Base-by-base conservation (phyloP, 2,329 filamentous ascomycete species). In the Neoarthrinium moseri region DNA sequence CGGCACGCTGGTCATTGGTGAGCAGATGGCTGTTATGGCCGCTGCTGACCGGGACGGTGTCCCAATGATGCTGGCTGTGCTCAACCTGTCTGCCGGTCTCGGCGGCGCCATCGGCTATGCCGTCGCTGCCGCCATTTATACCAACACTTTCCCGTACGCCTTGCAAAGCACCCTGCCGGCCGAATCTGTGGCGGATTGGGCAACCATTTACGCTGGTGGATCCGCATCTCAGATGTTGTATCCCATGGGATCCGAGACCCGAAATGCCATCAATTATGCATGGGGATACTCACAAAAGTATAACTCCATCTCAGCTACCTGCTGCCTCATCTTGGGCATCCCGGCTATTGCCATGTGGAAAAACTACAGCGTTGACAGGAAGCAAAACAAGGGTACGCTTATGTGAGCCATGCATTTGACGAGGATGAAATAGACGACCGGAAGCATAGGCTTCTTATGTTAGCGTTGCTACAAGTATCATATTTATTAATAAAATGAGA, bases 121-220 rank as follows among this genome's bases (percentile, higher is more conserved):
- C n/a, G 72, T 85, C 42, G 75, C 80, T 3, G 76, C 73, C 4
- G 78, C 79, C 2, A 75, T 86, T 51, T 85, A 81, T 79, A 76
- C 73, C 1, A 71, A 74, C 53, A 71, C 72, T 2, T 74, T 85
- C 50, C 73, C 74, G 3, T 59, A 59, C 22, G 73, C 71, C 6
- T 67, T 83, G 10, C 59, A 62, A 37, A 48, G 59, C 34, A 72
- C 76, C 51, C 66, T 83, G 2, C 78, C 79, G 20, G 52, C 67
- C n/a, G 61, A 63, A n/a, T 57, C 59, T 5, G 61, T 65, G 51
- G 55, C 51, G 23, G 58, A 76, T 40, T 65, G 67, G 6, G 59
- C 59, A 3, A 58, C 60, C 33, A 80, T 85, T 43, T 84, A 82
- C 51, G 8, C 18, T 17, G 68, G 73, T 24, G 67, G 69, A 49